A percentile compares a stretch with the other conserved stretches of the same genome.
These are phyloP conservation scores for Endogone sp. DNA, from an alignment of 192 early-diverging fungal species.

Conservation along the genomic window DNA sequence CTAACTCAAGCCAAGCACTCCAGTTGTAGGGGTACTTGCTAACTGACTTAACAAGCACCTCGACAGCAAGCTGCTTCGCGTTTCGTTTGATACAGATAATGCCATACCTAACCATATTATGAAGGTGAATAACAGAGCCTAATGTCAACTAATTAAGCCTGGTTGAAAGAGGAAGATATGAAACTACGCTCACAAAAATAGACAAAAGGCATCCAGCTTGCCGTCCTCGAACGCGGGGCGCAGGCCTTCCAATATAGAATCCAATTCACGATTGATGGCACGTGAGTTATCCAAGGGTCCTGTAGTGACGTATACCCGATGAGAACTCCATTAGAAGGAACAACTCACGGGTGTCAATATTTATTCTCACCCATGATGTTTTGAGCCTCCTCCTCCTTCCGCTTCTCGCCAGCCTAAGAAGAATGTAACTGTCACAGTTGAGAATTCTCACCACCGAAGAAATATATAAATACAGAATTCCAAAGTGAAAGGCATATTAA, in stretches of 20 bases:
- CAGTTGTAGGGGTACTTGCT: constrained; percentile 78
- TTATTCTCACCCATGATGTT: constrained; percentile 46
- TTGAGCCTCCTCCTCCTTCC: constrained; percentile 50
- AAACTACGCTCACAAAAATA: constrained; percentile 71
- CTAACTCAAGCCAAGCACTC: constrained; percentile 88
- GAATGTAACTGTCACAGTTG: neutral
- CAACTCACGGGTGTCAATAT: neutral
- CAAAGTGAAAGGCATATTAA: too few relatives aligned
- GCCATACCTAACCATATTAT: constrained; percentile 41
- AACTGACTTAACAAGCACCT: constrained; percentile 62
- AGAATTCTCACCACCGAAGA: neutral
- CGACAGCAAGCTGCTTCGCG: constrained; percentile 37
- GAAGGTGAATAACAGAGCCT: too few relatives aligned
- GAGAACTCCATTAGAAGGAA: neutral
- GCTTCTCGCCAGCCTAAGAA: constrained; percentile 54
- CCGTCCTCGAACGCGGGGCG: constrained; percentile 26
- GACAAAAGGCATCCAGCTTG: constrained; percentile 61
- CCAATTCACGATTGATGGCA: constrained; percentile 43
- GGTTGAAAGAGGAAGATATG: too few relatives aligned
- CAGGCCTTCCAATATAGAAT: constrained; percentile 42
- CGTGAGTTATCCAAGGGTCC: constrained; percentile 30
- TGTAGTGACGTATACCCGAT: neutral
- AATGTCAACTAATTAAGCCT: too few relatives aligned
- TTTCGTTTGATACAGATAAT: constrained; percentile 40
- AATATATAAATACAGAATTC: too few relatives aligned